Conservation (phyloP, 495 filamentous ascomycete species). For the Talaromyces trachyspermus region DNA sequence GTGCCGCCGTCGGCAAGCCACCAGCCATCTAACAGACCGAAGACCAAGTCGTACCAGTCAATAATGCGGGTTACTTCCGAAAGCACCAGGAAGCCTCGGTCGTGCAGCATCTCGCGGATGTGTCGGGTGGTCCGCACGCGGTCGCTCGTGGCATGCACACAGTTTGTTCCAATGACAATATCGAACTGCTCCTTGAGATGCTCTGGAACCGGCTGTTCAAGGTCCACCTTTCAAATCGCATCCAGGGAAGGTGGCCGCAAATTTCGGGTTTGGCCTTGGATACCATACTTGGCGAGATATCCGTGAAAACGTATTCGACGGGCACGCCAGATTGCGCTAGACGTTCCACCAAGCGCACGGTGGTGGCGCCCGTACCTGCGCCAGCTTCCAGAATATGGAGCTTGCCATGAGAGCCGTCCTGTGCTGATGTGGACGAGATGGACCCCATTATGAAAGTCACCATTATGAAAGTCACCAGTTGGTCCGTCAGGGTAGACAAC, state of each 20-base stretch:
- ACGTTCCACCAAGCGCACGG: conserved; percentile 11
- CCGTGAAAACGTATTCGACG: conserved; percentile 32
- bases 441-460: too few relatives aligned
- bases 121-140: conserved; percentile 8
- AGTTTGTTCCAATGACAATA: conserved; percentile 22
- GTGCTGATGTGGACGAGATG: too few relatives aligned
- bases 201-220: too few relatives aligned
- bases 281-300: conserved; percentile 24
- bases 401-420: too few relatives aligned
- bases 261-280: conserved; percentile 17
- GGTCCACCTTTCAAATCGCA: too few relatives aligned
- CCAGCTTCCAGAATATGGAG: conserved; percentile 22
- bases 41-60: conserved; percentile 10
- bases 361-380: conserved; percentile 21
- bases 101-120: not conserved
- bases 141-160: conserved; percentile 25
- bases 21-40: conserved; percentile 18
- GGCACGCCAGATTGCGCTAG: conserved; percentile 8
- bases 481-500: conserved; percentile 14
- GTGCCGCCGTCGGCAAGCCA: conserved; percentile 8
- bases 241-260: too few relatives aligned
- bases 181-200: conserved; percentile 15
- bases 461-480: conserved; percentile 17
- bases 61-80: conserved; percentile 3
- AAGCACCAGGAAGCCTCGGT: conserved; percentile 1